These are phyloP conservation scores for Hypoxylon sp. DNA, from an alignment of 2,329 filamentous ascomycete species.

Conservation along the genomic window DNA sequence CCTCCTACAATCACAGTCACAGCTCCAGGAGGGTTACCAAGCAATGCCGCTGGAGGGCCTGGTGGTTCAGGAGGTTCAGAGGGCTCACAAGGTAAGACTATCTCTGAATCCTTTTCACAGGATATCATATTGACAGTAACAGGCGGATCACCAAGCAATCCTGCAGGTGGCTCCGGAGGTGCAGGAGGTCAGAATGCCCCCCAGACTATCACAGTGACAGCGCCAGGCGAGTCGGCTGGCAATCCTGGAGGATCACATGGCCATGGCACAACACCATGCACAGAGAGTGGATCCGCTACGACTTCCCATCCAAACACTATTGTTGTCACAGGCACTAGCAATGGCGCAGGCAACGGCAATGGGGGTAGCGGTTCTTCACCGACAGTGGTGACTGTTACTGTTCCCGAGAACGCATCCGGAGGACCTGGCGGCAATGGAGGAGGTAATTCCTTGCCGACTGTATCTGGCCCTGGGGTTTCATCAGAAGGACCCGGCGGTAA, in stretches of 20 bases:
- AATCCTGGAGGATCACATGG: constrained; percentile 35
- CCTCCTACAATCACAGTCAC: constrained; percentile 43
- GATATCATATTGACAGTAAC: constrained; percentile 21
- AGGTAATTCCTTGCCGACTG: constrained; percentile 31
- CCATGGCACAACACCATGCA: constrained; percentile 40
- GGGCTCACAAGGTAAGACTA: constrained; percentile 25
- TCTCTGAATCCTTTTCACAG: background rate
- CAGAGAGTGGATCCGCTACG: constrained; percentile 28
- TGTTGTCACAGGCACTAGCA: constrained; percentile 28
- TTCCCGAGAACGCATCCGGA: constrained; percentile 33
- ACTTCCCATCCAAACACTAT: constrained; percentile 27
- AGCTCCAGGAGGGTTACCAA: constrained; percentile 32
- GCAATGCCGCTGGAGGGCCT: constrained; percentile 29
- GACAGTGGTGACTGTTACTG: constrained; percentile 39
- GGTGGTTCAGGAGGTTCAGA: constrained; percentile 14
- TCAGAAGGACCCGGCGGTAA: constrained; percentile 31
- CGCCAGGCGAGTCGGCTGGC: constrained; percentile 33
- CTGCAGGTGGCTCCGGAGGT: constrained; percentile 32
- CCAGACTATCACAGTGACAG: constrained; percentile 41
- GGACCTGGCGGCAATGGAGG: constrained; percentile 34
- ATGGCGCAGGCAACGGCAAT: constrained; percentile 24
- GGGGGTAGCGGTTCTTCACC: constrained; percentile 34
- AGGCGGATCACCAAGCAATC: constrained; percentile 26
- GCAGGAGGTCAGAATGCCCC: constrained; percentile 32
- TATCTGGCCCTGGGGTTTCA: constrained; percentile 33